A percentile compares a stretch with the other conserved stretches of the same genome.
Evolutionary conservation across 257 asterid species (phyloP).

Genomic region (Nicotiana sylvestris): DNA sequence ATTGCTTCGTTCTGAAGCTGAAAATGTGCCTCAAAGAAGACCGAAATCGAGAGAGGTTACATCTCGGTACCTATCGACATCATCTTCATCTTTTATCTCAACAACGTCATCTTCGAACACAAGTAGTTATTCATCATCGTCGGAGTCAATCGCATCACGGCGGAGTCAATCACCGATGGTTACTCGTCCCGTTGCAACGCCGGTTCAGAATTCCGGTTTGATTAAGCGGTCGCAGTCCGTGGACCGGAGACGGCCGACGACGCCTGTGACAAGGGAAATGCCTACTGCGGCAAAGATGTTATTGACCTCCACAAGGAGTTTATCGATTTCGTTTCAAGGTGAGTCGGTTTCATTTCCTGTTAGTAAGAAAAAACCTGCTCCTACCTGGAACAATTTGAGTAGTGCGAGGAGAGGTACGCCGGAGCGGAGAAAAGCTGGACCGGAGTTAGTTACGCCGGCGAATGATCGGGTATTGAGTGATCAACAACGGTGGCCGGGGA

Average conservation of each 20-base stretch:
- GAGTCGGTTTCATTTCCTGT: constrained; percentile 48
- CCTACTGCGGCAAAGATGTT: constrained; percentile 51
- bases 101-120: constrained; percentile 57
- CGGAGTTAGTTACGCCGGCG: constrained; percentile 49
- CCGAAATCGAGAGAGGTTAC: constrained; percentile 55
- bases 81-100: constrained; percentile 60
- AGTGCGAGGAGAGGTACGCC: constrained; percentile 57
- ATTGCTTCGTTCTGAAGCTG: constrained; percentile 55
- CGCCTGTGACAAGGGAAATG: constrained; percentile 54
- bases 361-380: constrained; percentile 56
- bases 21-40: constrained; percentile 32
- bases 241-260: constrained; percentile 31
- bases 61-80: constrained; percentile 58
- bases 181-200: constrained; percentile 25
- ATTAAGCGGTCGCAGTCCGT: constrained; percentile 27
- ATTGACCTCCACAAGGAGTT: constrained; percentile 54
- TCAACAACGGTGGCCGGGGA: constrained; percentile 81
- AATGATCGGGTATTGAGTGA: constrained; percentile 55
- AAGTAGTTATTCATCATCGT: background rate
- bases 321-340: constrained; percentile 86
- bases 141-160: constrained; percentile 32
- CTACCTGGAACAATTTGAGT: constrained; percentile 27
- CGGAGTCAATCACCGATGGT: constrained; percentile 52
- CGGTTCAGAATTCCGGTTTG: constrained; percentile 16
- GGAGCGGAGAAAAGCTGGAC: constrained; percentile 46